Conservation (phyloP, 331 rosid species). For the Ulmus americana region DNA sequence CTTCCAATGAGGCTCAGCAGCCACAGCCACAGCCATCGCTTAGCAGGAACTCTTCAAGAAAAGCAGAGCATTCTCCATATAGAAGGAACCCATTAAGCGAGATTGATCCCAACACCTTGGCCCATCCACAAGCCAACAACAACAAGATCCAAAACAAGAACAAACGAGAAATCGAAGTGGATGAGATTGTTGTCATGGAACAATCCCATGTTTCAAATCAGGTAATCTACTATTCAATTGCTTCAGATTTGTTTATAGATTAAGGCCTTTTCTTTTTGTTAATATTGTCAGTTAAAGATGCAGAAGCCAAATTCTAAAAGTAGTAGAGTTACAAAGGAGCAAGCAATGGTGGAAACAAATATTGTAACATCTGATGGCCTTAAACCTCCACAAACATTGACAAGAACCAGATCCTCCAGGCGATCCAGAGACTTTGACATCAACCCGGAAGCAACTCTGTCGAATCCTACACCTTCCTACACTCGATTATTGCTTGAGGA, state of each 20-base stretch:
- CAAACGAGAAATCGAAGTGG: slow-evolving; percentile 42
- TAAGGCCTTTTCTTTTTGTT: too few species aligned
- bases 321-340: slow-evolving; percentile 24
- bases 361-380: slow-evolving; percentile 11
- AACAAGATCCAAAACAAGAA: slow-evolving; percentile 30
- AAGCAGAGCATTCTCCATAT: slow-evolving; percentile 68
- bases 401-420: slow-evolving; percentile 80
- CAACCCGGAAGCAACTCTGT: slow-evolving; percentile 40
- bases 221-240: slow-evolving; percentile 28
- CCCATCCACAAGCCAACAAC: slow-evolving; percentile 36
- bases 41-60: slow-evolving; percentile 82
- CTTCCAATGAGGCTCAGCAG: slow-evolving; percentile 24
- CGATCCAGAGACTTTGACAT: slow-evolving; percentile 68
- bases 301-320: slow-evolving; percentile 52
- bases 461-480: slow-evolving; percentile 56
- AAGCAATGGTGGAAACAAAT: slow-evolving; percentile 9
- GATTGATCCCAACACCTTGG: slow-evolving; percentile 52
- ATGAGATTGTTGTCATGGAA: slow-evolving; percentile 27
- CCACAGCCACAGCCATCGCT: slow-evolving; percentile 54
- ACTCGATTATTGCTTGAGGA: slow-evolving; percentile 70
- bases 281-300: not conserved
- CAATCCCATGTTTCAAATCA: slow-evolving; percentile 27
- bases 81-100: slow-evolving; percentile 75
- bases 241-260: too few species aligned
- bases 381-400: slow-evolving; percentile 41